Conservation (phyloP, 768 basidiomycete genomes). For the Boletus reticuloceps region DNA sequence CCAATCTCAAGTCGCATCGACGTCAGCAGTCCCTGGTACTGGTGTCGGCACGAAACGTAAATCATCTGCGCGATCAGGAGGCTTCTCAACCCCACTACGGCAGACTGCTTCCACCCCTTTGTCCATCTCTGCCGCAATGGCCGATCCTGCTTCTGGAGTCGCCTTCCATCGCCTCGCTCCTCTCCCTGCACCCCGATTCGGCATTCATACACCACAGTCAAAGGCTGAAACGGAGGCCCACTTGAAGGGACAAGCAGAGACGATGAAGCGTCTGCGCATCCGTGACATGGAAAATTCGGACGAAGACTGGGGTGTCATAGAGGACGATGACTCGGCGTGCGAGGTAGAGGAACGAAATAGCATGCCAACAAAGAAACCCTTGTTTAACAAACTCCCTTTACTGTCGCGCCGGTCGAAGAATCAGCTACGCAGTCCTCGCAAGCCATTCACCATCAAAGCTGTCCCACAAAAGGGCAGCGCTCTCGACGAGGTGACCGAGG, state of each 20-base stretch:
- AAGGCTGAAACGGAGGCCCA: conserved; percentile 36
- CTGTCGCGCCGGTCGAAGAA: conserved; percentile 29
- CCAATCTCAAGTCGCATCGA: conserved; percentile 1
- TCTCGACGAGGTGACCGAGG: conserved; percentile 61
- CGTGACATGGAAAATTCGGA: conserved; percentile 50
- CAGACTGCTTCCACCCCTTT: conserved; percentile 42
- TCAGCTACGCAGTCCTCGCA: conserved; percentile 29
- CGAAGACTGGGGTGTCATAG: conserved; percentile 42
- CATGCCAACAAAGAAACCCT: conserved; percentile 30
- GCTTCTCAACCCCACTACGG: conserved; percentile 58
- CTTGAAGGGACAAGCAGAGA: conserved; percentile 57
- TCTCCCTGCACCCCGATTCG: conserved; percentile 31
- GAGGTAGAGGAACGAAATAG: conserved; percentile 45
- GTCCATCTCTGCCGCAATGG: conserved; percentile 33
- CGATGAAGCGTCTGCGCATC: conserved; percentile 59
- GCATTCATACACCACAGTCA: conserved; percentile 30
- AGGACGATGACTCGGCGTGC: conserved; percentile 51
- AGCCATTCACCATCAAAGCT: conserved; percentile 18
- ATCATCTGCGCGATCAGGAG: conserved; percentile 41
- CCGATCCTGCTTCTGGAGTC: conserved; percentile 33
- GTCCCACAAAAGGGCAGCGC: conserved; percentile 40
- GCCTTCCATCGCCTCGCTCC: conserved; percentile 37
- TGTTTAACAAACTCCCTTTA: conserved; percentile 25
- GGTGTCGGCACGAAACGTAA: conserved; percentile 67
- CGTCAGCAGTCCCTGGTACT: conserved; percentile 25